Conservation (phyloP, 441 rosid genomes). For the Gossypium lobatum region DNA sequence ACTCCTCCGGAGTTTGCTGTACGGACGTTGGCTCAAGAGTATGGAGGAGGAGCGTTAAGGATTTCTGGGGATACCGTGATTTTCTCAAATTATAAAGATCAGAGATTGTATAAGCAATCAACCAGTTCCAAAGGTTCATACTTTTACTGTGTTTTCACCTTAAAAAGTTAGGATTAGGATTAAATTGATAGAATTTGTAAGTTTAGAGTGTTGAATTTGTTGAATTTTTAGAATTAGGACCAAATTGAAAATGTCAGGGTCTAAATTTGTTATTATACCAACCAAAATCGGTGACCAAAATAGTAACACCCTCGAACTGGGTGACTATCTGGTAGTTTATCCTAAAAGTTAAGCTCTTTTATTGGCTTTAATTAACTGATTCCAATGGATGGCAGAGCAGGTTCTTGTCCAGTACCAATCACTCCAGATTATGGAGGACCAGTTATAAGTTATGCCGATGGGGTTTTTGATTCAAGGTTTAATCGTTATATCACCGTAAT, state of each 20-base stretch:
- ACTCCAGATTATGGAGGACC: constrained; percentile 76
- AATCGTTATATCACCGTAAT: constrained; percentile 62
- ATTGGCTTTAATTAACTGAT: not conserved
- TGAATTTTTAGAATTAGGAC: no score
- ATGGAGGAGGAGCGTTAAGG: constrained; percentile 87
- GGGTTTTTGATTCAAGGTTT: constrained; percentile 65
- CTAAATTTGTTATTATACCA: no score
- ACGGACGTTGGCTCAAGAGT: constrained; percentile 76
- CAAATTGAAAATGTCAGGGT: no score
- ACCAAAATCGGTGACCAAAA: no score
- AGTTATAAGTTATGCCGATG: constrained; percentile 75
- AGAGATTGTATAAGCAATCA: constrained; percentile 68
- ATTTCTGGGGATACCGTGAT: constrained; percentile 48
- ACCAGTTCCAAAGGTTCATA: constrained; percentile 35
- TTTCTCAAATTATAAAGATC: constrained; percentile 87
- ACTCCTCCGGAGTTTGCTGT: constrained; percentile 78
- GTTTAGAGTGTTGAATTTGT: no score
- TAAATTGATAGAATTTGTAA: no score
- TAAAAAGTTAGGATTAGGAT: not conserved
- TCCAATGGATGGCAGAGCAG: constrained; percentile 18
- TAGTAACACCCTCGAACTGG: no score
- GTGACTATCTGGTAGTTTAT: no score
- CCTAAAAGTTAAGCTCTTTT: no score
- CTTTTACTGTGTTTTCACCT: not conserved
- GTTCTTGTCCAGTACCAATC: constrained; percentile 53